A percentile compares a stretch with the other conserved stretches of the same genome.
Evolutionary conservation across 306 rosid genomes (phyloP).

Genomic region (Sesbania bispinosa): DNA sequence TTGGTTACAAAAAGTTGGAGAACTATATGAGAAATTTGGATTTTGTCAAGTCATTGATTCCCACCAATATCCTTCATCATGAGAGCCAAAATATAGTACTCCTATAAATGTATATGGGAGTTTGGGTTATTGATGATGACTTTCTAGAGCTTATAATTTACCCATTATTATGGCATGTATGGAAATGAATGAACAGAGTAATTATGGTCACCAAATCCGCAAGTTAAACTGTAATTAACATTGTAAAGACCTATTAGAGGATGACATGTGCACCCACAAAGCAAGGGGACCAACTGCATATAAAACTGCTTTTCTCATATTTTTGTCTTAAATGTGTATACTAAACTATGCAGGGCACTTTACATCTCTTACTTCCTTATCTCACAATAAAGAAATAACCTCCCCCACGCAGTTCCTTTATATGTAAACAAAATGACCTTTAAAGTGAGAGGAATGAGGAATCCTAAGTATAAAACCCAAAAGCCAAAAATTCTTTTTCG

Average conservation of each 20-base stretch:
- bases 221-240: constrained; percentile 25
- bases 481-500: constrained; percentile 67
- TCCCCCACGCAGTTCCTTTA: constrained; percentile 31
- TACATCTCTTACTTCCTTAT: constrained; percentile 16
- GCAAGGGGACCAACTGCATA: constrained; percentile 12
- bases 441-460: constrained; percentile 57
- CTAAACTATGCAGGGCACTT: constrained; percentile 12
- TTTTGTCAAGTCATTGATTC: constrained; percentile 38
- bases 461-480: constrained; percentile 66
- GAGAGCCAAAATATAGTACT: constrained; percentile 17
- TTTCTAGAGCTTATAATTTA: constrained; percentile 43
- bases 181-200: constrained; percentile 26
- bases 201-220: constrained; percentile 15
- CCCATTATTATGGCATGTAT: constrained; percentile 37
- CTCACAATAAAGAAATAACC: constrained; percentile 20
- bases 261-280: constrained; percentile 15
- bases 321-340: constrained; percentile 30
- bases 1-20: constrained; percentile 37
- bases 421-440: constrained; percentile 36
- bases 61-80: constrained; percentile 45
- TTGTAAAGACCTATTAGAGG: not conserved
- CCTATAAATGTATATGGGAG: constrained; percentile 30
- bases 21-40: constrained; percentile 36
- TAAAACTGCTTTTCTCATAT: constrained; percentile 15
- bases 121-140: constrained; percentile 41